Base-by-base conservation (phyloP, 2,329 filamentous ascomycete genomes). In the Scytalidium sp. region DNA sequence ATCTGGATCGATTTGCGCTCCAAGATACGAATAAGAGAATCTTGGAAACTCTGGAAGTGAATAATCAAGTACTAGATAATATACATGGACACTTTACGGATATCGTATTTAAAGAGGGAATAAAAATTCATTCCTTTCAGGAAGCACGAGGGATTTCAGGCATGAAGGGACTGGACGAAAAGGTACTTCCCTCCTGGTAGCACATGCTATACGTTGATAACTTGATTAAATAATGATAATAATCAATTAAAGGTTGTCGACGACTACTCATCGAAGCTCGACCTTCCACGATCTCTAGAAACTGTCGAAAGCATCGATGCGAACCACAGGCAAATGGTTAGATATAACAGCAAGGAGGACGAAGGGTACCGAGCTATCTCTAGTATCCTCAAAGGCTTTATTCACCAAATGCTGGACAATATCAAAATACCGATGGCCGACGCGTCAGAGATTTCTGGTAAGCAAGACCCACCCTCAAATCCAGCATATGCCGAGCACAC, bases 51-150 rank as follows among this genome's bases (percentile, higher is more conserved):
- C 52, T 73, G 2, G 54, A 67, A 50, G 61, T 66, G 1, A 63
- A 69, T 36, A 64, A 55, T 22, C 66, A 72, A 52, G 60, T 70
- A 0, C 56, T 73, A 2, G 65, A 71, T 27, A 68, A 64, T 29
- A 69, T 72, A 29, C 62, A 72, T 73, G n/a, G n/a, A n/a, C n/a
- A n/a, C n/a, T n/a, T 72, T 46, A 58, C 59, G 40, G 53, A 44
- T 4, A 62, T 67, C 19, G 58, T 56, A 21, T 39, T 49, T 32
- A 45, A 55, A n/a, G 36, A 17, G 3, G 29, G 40, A 3, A 65
- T 71, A 13, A 65, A 61, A 43, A 60, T 73, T n/a, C 64, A 72
- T 58, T 71, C 67, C 1, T 73, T 73, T 53, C 65, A 72, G 43
- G 69, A 71, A 44, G 63, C 57, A 11, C 59, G 51, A 41, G 63